Evolutionary conservation across 2,329 filamentous ascomycete species (phyloP).

Genomic region (Nectriaceae sp.): DNA sequence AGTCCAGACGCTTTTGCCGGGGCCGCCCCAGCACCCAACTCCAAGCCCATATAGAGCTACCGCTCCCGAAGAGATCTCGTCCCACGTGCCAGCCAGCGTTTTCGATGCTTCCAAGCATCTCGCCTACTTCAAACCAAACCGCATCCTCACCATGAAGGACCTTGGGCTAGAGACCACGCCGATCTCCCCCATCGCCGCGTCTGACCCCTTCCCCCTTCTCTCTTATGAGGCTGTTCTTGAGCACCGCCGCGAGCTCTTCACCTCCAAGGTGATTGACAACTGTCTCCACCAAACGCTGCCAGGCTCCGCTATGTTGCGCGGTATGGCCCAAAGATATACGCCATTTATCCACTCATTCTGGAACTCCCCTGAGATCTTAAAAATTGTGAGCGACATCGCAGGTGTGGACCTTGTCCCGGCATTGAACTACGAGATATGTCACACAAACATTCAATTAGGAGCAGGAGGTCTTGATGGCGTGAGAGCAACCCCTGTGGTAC

Average conservation of each 20-base stretch:
- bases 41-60: neutral
- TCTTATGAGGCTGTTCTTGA: slow-evolving; percentile 23
- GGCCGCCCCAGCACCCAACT: neutral
- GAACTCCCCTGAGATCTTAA: slow-evolving; percentile 56
- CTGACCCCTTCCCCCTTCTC: slow-evolving; percentile 33
- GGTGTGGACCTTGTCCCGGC: slow-evolving; percentile 58
- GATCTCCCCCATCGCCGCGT: slow-evolving; percentile 27
- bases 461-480: slow-evolving; percentile 19
- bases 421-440: slow-evolving; percentile 59
- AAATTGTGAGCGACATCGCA: slow-evolving; percentile 56
- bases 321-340: slow-evolving; percentile 30
- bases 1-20: neutral
- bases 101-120: slow-evolving; percentile 22
- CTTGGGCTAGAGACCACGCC: slow-evolving; percentile 17
- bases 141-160: slow-evolving; percentile 25
- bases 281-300: slow-evolving; percentile 30
- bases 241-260: slow-evolving; percentile 25
- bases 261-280: slow-evolving; percentile 29
- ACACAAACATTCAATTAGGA: slow-evolving; percentile 52
- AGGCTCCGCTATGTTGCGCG: slow-evolving; percentile 30
- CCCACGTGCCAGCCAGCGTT: neutral
- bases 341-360: slow-evolving; percentile 42
- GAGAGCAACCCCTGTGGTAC: slow-evolving; percentile 28
- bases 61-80: neutral
- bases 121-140: slow-evolving; percentile 11